Conservation (phyloP, 805 yeast genomes). For the Saturnispora kantuleensis region DNA sequence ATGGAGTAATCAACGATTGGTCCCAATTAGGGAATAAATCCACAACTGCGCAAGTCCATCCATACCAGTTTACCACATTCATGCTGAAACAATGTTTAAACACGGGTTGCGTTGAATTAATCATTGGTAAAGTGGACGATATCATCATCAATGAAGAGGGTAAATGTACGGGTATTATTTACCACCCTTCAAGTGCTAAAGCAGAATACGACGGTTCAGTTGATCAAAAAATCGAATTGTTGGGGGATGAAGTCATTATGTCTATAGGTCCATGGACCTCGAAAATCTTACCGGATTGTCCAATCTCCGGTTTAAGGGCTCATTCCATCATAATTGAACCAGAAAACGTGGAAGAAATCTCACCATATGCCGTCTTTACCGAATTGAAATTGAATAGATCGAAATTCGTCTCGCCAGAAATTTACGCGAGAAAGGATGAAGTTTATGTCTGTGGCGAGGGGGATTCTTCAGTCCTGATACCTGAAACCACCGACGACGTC, state of each 20-base stretch:
- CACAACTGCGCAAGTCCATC: constrained; percentile 95
- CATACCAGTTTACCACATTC: constrained; percentile 84
- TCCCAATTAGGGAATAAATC: constrained; percentile 73
- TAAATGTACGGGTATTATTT: constrained; percentile 63
- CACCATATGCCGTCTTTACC: constrained; percentile 90
- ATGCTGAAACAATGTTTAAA: constrained; percentile 72
- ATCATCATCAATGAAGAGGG: constrained; percentile 56
- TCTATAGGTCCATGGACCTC: constrained; percentile 98
- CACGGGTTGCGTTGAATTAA: constrained; percentile 71
- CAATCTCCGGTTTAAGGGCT: constrained; percentile 87
- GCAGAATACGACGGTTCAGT: constrained; percentile 25
- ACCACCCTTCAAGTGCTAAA: constrained; percentile 31
- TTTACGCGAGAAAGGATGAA: constrained; percentile 91
- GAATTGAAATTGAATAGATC: constrained; percentile 66
- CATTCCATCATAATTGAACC: constrained; percentile 92
- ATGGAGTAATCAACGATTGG: constrained; percentile 58
- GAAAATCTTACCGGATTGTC: constrained; percentile 81
- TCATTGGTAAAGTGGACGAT: constrained; percentile 75
- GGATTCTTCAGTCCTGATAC: constrained; percentile 80
- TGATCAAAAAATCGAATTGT: constrained; percentile 35
- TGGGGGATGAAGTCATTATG: constrained; percentile 70
- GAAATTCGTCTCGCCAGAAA: constrained; percentile 80
- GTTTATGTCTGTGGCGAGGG: constrained; percentile 97
- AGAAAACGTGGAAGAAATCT: constrained; percentile 54
- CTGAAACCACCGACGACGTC: constrained; percentile 90